Conservation (phyloP, 106 monocot genomes). For the Dendrobium huoshanense region DNA sequence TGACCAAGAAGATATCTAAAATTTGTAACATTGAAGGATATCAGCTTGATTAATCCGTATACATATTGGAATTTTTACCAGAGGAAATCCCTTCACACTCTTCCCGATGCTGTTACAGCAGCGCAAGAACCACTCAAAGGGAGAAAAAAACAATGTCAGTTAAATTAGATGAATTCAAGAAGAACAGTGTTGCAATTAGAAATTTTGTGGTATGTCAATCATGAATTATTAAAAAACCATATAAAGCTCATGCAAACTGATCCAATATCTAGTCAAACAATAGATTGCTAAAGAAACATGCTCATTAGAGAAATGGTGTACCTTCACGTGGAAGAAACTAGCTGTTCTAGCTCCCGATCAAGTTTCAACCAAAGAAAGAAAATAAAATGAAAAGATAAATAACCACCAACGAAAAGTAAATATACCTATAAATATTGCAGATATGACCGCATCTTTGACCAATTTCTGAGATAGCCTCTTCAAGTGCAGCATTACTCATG, state of each 20-base stretch:
- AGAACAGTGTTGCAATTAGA: not conserved
- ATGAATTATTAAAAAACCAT: not conserved
- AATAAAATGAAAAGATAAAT: not conserved
- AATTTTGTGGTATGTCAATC: not conserved
- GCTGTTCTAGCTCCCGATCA: not conserved
- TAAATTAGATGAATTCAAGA: not conserved
- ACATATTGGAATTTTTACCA: conserved; percentile 6
- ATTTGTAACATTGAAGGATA: not conserved
- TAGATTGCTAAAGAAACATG: not conserved
- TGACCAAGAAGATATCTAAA: not conserved
- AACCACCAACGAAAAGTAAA: not conserved
- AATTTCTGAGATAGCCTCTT: conserved; percentile 51
- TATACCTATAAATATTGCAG: conserved; percentile 50
- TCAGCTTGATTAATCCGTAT: not conserved
- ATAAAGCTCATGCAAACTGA: not conserved
- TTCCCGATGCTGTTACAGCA: conserved; percentile 7
- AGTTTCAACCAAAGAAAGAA: not conserved
- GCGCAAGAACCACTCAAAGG: conserved; percentile 6
- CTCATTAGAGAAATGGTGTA: not conserved
- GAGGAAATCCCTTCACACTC: conserved; percentile 10
- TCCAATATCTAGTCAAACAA: not conserved
- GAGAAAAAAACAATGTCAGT: conserved; percentile 7
- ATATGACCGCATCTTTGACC: conserved; percentile 67
- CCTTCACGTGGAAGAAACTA: not conserved
- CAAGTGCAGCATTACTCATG: conserved; percentile 82